These are phyloP conservation scores for Paraphoma chrysanthemicola DNA, from an alignment of 2,329 filamentous ascomycete genomes.

Conservation along the genomic window DNA sequence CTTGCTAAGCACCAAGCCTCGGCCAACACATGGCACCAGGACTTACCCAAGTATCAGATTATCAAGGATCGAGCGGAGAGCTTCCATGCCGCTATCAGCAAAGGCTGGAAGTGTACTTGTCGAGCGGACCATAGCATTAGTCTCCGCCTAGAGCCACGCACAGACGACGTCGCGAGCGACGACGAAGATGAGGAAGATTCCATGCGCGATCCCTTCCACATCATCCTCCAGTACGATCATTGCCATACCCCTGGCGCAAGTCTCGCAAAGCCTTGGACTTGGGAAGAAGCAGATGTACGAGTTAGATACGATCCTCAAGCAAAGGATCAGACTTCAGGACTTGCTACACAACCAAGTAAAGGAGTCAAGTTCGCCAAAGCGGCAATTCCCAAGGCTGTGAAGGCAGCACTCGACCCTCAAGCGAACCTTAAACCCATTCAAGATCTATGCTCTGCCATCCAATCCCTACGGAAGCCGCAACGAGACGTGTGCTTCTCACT, in stretches of 20 bases:
- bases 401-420: slow-evolving; percentile 17
- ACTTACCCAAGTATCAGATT: slow-evolving; percentile 26
- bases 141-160: slow-evolving; percentile 30
- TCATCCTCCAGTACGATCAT: slow-evolving; percentile 23
- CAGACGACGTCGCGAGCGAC: slow-evolving; percentile 15
- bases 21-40: background rate
- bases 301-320: slow-evolving; percentile 6
- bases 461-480: slow-evolving; percentile 18
- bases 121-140: slow-evolving; percentile 29
- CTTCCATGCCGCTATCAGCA: slow-evolving; percentile 21
- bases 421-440: slow-evolving; percentile 22
- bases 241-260: background rate
- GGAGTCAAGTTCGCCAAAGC: slow-evolving; percentile 20
- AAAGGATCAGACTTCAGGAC: background rate
- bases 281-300: slow-evolving; percentile 29
- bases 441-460: slow-evolving; percentile 24
- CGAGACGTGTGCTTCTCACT: slow-evolving; percentile 25
- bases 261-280: slow-evolving; percentile 16
- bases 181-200: slow-evolving; percentile 17
- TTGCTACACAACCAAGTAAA: slow-evolving; percentile 4
- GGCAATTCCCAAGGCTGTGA: slow-evolving; percentile 19
- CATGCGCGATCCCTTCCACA: slow-evolving; percentile 23
- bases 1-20: slow-evolving; percentile 17
- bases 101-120: slow-evolving; percentile 33
- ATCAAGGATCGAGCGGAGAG: slow-evolving; percentile 28